These are phyloP conservation scores for Rhodocollybia butyracea DNA, from an alignment of 768 basidiomycete species.

Conservation along the genomic window DNA sequence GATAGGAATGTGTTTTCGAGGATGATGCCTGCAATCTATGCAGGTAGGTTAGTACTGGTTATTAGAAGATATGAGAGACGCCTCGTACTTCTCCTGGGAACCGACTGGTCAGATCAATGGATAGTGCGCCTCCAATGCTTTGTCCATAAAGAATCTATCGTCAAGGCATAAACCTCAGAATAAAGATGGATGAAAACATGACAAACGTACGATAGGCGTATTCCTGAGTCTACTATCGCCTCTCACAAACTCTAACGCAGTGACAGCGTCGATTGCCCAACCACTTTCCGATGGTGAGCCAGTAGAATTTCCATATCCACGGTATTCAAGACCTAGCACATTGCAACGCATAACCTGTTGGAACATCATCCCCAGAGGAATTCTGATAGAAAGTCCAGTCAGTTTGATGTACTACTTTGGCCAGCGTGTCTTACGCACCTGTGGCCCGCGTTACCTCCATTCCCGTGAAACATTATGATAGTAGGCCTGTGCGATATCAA, in stretches of 20 bases:
- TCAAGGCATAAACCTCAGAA: conserved; percentile 16
- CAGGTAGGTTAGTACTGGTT: conserved; percentile 26
- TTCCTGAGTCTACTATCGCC: conserved; percentile 58
- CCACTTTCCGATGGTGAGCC: conserved; percentile 86
- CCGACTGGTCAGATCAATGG: conserved; percentile 80
- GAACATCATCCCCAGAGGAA: conserved; percentile 86
- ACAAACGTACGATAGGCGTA: conserved; percentile 61
- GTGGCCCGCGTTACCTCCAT: conserved; percentile 85
- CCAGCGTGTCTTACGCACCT: background rate
- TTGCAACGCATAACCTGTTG: conserved; percentile 78
- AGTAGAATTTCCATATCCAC: conserved; percentile 89
- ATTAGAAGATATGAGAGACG: conserved; percentile 41
- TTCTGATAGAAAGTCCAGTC: conserved; percentile 24
- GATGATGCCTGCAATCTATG: conserved; percentile 71
- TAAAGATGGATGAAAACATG: background rate
- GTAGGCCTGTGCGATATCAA: conserved; percentile 54
- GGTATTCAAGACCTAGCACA: conserved; percentile 90
- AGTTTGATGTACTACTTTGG: too few relatives aligned
- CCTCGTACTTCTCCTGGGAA: conserved; percentile 63
- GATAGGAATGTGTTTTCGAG: conserved; percentile 95
- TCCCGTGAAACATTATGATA: conserved; percentile 92
- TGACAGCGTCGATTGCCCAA: conserved; percentile 81
- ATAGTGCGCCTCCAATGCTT: conserved; percentile 90
- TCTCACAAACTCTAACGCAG: conserved; percentile 70
- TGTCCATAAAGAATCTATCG: conserved; percentile 74